These are phyloP conservation scores for Suillus sp. DNA, from an alignment of 768 basidiomycete species.

Conservation along the genomic window DNA sequence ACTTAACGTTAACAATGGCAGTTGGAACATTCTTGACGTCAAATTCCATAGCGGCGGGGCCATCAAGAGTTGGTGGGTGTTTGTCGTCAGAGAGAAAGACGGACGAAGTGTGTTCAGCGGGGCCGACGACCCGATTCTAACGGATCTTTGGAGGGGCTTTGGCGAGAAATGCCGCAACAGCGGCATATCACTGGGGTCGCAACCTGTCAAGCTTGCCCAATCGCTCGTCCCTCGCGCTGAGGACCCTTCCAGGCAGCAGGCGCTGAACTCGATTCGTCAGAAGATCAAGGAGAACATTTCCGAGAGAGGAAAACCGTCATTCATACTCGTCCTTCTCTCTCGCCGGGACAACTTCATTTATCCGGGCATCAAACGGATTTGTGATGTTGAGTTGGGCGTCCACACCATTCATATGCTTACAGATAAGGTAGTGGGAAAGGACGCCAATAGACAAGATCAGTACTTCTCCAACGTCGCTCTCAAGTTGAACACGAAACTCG, in stretches of 20 bases:
- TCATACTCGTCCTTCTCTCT: slow-evolving; percentile 72
- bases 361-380: slow-evolving; percentile 77
- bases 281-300: slow-evolving; percentile 37
- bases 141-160: slow-evolving; percentile 53
- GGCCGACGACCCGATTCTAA: slow-evolving; percentile 42
- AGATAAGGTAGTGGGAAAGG: slow-evolving; percentile 53
- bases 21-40: slow-evolving; percentile 78
- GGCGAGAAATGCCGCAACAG: slow-evolving; percentile 53
- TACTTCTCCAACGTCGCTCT: slow-evolving; percentile 83
- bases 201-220: slow-evolving; percentile 41
- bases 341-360: slow-evolving; percentile 74
- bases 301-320: slow-evolving; percentile 47
- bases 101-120: slow-evolving; percentile 40
- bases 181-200: slow-evolving; percentile 42
- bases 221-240: slow-evolving; percentile 10
- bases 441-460: slow-evolving; percentile 64
- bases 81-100: slow-evolving; percentile 57
- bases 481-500: slow-evolving; percentile 83
- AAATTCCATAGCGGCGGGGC: slow-evolving; percentile 61
- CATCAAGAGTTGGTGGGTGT: slow-evolving; percentile 63
- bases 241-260: slow-evolving; percentile 40
- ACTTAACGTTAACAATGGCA: slow-evolving; percentile 53
- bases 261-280: slow-evolving; percentile 45
- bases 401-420: slow-evolving; percentile 74
- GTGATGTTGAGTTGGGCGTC: slow-evolving; percentile 71